Conservation (phyloP, 306 rosid genomes). For the Geum urbanum region DNA sequence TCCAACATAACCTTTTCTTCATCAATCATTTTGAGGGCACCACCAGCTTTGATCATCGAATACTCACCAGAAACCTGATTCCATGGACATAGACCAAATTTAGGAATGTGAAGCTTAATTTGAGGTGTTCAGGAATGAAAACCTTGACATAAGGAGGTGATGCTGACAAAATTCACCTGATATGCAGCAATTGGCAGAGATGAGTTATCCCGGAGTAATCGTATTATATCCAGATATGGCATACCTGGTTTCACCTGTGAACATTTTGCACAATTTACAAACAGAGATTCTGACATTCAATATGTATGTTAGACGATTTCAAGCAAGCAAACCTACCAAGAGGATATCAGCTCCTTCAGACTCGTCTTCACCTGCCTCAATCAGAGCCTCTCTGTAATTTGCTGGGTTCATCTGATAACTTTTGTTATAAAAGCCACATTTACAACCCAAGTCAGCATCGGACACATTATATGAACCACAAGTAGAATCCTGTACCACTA, state of each 20-base stretch:
- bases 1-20: slow-evolving; percentile 96
- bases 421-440: slow-evolving; percentile 32
- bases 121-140: neutral
- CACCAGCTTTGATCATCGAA: slow-evolving; percentile 92
- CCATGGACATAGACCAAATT: neutral
- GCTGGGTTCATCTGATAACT: slow-evolving; percentile 99
- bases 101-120: neutral
- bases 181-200: slow-evolving; percentile 89
- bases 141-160: neutral
- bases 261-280: slow-evolving; percentile 15
- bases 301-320: slow-evolving; percentile 1
- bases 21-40: slow-evolving; percentile 78
- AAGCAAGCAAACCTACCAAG: slow-evolving; percentile 57
- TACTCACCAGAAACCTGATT: slow-evolving; percentile 94
- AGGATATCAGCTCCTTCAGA: slow-evolving; percentile 98
- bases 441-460: slow-evolving; percentile 32
- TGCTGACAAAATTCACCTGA: slow-evolving; percentile 52
- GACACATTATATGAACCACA: neutral
- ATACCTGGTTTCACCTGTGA: slow-evolving; percentile 93
- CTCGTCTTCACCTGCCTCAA: slow-evolving; percentile 79
- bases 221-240: slow-evolving; percentile 82
- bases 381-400: slow-evolving; percentile 83
- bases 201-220: slow-evolving; percentile 83
- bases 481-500: slow-evolving; percentile 9
- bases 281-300: slow-evolving; percentile 10